These are phyloP conservation scores for Xylaria sp. DNA, from an alignment of 2,329 filamentous ascomycete genomes.

Conservation along the genomic window DNA sequence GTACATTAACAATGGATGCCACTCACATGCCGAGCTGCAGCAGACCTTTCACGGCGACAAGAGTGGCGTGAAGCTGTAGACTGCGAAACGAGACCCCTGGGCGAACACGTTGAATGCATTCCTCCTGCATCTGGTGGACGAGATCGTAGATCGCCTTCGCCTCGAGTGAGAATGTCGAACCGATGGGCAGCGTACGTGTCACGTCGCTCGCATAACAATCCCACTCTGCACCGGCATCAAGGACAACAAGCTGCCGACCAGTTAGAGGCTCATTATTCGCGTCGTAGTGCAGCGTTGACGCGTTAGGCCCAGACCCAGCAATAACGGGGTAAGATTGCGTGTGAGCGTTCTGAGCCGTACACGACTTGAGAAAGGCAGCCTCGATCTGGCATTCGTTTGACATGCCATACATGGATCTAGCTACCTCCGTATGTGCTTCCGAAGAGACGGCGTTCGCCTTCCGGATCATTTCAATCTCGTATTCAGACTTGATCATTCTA, in stretches of 20 bases:
- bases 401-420: constrained; percentile 70
- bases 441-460: constrained; percentile 84
- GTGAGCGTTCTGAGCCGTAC: constrained; percentile 77
- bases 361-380: constrained; percentile 78
- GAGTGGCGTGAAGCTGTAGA: constrained; percentile 78
- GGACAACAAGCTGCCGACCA: constrained; percentile 77
- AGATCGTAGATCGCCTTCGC: constrained; percentile 79
- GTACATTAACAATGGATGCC: background rate
- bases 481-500: constrained; percentile 84
- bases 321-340: constrained; percentile 90
- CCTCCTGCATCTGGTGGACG: constrained; percentile 83
- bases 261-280: constrained; percentile 79
- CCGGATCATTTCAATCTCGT: constrained; percentile 84
- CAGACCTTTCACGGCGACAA: constrained; percentile 77
- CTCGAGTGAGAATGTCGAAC: constrained; percentile 69
- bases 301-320: constrained; percentile 84
- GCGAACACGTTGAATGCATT: constrained; percentile 74
- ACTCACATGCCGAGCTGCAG: constrained; percentile 72
- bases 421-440: constrained; percentile 78
- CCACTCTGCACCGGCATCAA: constrained; percentile 91
- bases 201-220: constrained; percentile 89
- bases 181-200: constrained; percentile 85
- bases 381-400: constrained; percentile 86
- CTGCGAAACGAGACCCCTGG: constrained; percentile 77
- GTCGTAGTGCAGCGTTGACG: constrained; percentile 86